Base-by-base conservation (phyloP, 2,329 filamentous ascomycete genomes). In the Xylariales sp. region DNA sequence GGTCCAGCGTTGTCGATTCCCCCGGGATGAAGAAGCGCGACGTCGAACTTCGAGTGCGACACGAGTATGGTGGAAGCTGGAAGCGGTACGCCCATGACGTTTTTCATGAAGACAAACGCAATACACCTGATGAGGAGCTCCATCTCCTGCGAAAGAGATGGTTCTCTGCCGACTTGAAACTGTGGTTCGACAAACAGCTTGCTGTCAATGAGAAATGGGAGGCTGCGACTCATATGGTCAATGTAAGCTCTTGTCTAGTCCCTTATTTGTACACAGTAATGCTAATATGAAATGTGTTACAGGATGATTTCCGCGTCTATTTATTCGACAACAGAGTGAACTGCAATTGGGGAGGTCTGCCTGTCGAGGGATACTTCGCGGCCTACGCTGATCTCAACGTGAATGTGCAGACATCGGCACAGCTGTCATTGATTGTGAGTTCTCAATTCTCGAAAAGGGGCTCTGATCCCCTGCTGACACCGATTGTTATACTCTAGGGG, bases 1-100 rank as follows among this genome's bases (percentile, higher is more conserved):
- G 78, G 79, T 72, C 76, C 58, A 71, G 49, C 5, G 62, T 79
- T 3, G 75, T 79, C 52, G 68, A 64, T 41, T 58, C 67, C 14
- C 64, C 74, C 14, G 73, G 46, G 36, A 68, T 64, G 43, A 75
- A 62, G 49, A 76, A 75, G 55, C 57, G 60, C 10, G 63, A 63
- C 7, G 23, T 65, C 12, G 58, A 69, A 41, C 46, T 60, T n/a
- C 57, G 57, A 56, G 64, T 63, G 12, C 48, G 63, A n/a, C 23
- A 65, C 59, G 54, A 69, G 59, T 62, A 65, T 34, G 65, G 49
- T n/a, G 65, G 65, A 62, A 59, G 36, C 48, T 65, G 65, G 65
- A 61, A 65, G 36, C 39, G 66, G 10, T 68, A 65, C 48, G 36
- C 32, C 7, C 57, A 68, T 30, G 62, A 61, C 18, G 32, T 41